phyloP scores from a whole-genome alignment of 306 rosid species.

The Bauhinia variegata region DNA sequence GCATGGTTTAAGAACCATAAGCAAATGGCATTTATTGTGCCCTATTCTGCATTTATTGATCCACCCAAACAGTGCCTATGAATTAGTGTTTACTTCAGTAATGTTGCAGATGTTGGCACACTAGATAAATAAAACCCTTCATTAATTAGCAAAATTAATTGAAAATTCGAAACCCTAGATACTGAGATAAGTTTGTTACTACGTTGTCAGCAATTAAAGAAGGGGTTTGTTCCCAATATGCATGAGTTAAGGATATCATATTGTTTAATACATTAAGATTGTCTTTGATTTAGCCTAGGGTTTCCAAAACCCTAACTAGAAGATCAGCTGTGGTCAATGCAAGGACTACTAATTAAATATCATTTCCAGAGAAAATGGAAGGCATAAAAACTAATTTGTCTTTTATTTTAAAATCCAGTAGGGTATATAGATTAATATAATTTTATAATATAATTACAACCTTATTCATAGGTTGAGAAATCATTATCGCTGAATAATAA shows the following conservation, averaged over 20 bases:
- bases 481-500: too few relatives aligned
- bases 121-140: constrained; percentile 28
- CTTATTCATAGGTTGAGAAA: too few relatives aligned
- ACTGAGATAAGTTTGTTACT: constrained; percentile 32
- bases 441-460: too few relatives aligned
- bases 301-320: constrained; percentile 46
- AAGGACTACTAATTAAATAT: constrained; percentile 13
- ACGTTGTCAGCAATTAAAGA: constrained; percentile 45
- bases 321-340: constrained; percentile 39
- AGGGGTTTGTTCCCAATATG: constrained; percentile 42
- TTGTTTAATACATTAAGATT: constrained; percentile 29
- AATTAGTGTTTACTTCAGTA: constrained; percentile 35
- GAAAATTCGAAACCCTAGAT: constrained; percentile 22
- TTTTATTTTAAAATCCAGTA: too few relatives aligned
- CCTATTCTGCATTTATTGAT: constrained; percentile 53
- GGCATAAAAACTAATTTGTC: background rate
- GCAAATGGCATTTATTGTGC: constrained; percentile 40
- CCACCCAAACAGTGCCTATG: constrained; percentile 47
- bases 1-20: background rate
- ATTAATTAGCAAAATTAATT: constrained; percentile 19
- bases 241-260: constrained; percentile 41
- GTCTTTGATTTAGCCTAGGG: constrained; percentile 53
- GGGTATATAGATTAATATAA: too few relatives aligned
- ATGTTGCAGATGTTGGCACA: constrained; percentile 25
- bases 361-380: constrained; percentile 14